Percentiles rank a stretch among this genome's conserved stretches.
phyloP scores from a whole-genome alignment of 495 filamentous ascomycete species.

The Pyrenopolyporus hunteri region DNA sequence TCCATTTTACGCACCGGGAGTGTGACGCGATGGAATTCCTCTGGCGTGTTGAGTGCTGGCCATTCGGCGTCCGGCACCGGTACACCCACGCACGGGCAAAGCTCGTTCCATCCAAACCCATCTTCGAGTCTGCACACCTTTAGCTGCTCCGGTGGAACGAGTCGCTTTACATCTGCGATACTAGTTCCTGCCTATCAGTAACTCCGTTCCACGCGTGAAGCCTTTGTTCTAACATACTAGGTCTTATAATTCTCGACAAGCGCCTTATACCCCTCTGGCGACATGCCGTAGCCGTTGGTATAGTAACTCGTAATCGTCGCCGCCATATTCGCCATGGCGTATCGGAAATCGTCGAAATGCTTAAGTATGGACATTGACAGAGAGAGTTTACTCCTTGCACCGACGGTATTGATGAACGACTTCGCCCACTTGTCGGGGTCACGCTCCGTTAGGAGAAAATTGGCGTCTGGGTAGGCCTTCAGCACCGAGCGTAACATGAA shows the following conservation, averaged over 20 bases:
- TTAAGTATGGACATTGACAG: slow-evolving; percentile 36
- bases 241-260: slow-evolving; percentile 37
- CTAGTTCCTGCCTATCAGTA: slow-evolving; percentile 19
- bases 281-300: slow-evolving; percentile 25
- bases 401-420: slow-evolving; percentile 35
- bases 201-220: neutral
- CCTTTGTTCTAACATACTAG: slow-evolving; percentile 31
- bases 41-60: slow-evolving; percentile 34
- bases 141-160: slow-evolving; percentile 40
- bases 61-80: slow-evolving; percentile 38
- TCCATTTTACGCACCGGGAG: slow-evolving; percentile 13
- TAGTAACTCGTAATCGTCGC: neutral
- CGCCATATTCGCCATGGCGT: slow-evolving; percentile 14
- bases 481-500: slow-evolving; percentile 36
- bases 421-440: slow-evolving; percentile 44
- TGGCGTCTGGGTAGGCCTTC: slow-evolving; percentile 43
- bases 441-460: slow-evolving; percentile 44
- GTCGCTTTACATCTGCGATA: slow-evolving; percentile 42
- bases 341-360: slow-evolving; percentile 26
- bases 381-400: slow-evolving; percentile 4
- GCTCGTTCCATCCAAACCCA: slow-evolving; percentile 43
- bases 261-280: slow-evolving; percentile 24
- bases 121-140: slow-evolving; percentile 42
- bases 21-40: slow-evolving; percentile 28
- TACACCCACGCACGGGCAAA: slow-evolving; percentile 40